phyloP scores from a whole-genome alignment of 2,329 filamentous ascomycete genomes.

The Aspergillus sp. region DNA sequence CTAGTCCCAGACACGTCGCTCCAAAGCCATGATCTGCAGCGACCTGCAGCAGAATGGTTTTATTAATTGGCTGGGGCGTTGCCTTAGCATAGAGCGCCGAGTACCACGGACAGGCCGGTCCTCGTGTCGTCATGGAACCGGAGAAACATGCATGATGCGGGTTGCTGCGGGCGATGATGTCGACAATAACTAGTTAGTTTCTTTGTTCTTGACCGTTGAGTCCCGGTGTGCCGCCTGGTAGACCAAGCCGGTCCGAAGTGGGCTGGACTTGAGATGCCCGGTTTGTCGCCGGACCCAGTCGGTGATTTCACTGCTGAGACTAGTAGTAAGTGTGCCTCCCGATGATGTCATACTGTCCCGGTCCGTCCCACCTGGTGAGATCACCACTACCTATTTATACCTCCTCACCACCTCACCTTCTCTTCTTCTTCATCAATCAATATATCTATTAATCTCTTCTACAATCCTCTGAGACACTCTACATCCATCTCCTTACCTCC shows the following conservation, averaged over 20 bases:
- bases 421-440: background rate
- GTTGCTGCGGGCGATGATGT: background rate
- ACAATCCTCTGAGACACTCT: background rate
- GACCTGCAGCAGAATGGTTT: background rate
- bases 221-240: background rate
- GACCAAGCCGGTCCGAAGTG: background rate
- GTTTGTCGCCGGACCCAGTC: background rate
- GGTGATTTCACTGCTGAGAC: no score
- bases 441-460: background rate
- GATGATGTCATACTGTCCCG: background rate
- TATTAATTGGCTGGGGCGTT: background rate
- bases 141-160: no score
- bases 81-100: background rate
- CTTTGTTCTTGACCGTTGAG: no score
- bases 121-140: constrained; percentile 17
- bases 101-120: background rate
- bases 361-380: background rate
- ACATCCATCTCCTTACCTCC: background rate
- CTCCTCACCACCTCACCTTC: background rate
- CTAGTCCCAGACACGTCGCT: no score
- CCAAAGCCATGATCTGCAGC: background rate
- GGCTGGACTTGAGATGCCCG: background rate
- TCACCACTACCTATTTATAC: background rate
- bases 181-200: background rate
- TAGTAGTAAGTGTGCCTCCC: no score